phyloP scores from a whole-genome alignment of 352 stramenopile species.

The Phytopythium oedochilum region DNA sequence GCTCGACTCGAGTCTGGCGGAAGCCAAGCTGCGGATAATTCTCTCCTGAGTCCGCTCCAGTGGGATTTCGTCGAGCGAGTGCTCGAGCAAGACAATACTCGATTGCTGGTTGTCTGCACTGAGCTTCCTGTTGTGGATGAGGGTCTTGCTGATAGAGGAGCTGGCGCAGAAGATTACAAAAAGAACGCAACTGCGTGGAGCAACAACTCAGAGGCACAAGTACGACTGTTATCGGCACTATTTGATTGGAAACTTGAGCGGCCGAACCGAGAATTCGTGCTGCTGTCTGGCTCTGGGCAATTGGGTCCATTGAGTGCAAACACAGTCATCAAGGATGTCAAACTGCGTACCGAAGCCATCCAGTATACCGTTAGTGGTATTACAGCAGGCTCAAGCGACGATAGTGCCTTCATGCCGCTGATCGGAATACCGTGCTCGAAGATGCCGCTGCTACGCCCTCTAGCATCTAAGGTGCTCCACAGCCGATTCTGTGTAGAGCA shows the following conservation, averaged over 20 bases:
- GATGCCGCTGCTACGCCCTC: background rate
- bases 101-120: conserved; percentile 40
- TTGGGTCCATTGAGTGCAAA: conserved; percentile 24
- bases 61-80: conserved; percentile 55
- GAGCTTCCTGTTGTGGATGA: conserved; percentile 51
- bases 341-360: conserved; percentile 32
- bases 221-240: conserved; percentile 39
- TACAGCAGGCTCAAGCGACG: conserved; percentile 5
- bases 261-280: conserved; percentile 30
- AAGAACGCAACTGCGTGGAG: conserved; percentile 38
- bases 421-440: conserved; percentile 3
- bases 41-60: conserved; percentile 47
- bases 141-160: background rate
- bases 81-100: conserved; percentile 24
- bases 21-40: conserved; percentile 48
- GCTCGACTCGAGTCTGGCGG: conserved; percentile 48
- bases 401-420: conserved; percentile 1
- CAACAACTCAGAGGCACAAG: conserved; percentile 23
- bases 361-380: conserved; percentile 46
- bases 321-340: conserved; percentile 38
- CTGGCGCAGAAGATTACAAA: background rate
- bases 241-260: conserved; percentile 74
- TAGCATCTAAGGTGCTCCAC: conserved; percentile 6
- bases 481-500: conserved; percentile 55
- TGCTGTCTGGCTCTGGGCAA: conserved; percentile 37